A percentile compares a stretch with the other conserved stretches of the same genome.
These are phyloP conservation scores for Diaporthe vaccinii DNA, from an alignment of 2,329 filamentous ascomycete species.

Conservation along the genomic window DNA sequence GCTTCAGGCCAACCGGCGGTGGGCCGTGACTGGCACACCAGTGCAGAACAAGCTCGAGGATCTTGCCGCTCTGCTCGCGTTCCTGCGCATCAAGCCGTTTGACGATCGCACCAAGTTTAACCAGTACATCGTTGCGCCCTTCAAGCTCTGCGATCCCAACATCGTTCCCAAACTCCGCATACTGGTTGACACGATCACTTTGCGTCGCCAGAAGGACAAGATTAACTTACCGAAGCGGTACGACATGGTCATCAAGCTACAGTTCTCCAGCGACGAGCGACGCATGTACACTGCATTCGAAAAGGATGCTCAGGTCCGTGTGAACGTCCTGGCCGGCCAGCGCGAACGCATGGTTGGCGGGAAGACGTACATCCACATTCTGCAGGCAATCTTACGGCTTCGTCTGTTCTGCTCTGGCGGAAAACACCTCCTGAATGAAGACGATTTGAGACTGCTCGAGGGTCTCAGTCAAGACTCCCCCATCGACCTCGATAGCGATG, in stretches of 20 bases:
- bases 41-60: conserved; percentile 96
- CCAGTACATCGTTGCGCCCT: conserved; percentile 84
- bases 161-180: conserved; percentile 89
- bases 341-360: conserved; percentile 79
- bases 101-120: conserved; percentile 82
- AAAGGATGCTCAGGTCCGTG: conserved; percentile 82
- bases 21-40: conserved; percentile 97
- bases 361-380: conserved; percentile 91
- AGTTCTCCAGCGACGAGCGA: conserved; percentile 82
- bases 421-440: conserved; percentile 87
- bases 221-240: conserved; percentile 83
- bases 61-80: conserved; percentile 86
- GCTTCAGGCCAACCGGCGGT: conserved; percentile 84
- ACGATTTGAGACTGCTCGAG: conserved; percentile 84
- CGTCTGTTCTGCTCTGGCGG: conserved; percentile 94
- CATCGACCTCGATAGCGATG: conserved; percentile 89
- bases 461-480: conserved; percentile 87
- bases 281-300: conserved; percentile 88
- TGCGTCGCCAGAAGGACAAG: conserved; percentile 91
- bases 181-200: conserved; percentile 92
- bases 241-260: conserved; percentile 80
- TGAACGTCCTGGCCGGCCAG: conserved; percentile 79
- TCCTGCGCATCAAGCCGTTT: conserved; percentile 87
- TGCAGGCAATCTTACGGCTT: conserved; percentile 91
- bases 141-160: conserved; percentile 87